Percentiles rank a stretch among this genome's conserved stretches.
These are phyloP conservation scores for Thecaphora frezii DNA, from an alignment of 1,284 basidiomycete genomes.

Conservation along the genomic window DNA sequence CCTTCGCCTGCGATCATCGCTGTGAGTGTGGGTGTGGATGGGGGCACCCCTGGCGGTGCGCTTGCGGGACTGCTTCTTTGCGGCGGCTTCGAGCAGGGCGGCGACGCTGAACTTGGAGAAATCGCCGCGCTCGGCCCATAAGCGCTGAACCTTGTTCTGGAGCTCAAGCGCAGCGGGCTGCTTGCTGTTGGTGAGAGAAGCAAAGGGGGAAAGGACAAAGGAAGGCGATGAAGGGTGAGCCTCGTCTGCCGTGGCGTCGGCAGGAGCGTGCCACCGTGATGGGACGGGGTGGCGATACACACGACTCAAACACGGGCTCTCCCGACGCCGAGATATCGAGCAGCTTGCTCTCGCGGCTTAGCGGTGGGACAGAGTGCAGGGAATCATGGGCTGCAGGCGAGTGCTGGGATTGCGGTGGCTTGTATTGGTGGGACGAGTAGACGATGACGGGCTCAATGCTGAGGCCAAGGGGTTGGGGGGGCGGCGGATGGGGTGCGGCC, in stretches of 20 bases:
- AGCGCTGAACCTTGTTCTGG: constrained; percentile 11
- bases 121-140: constrained; percentile 51
- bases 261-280: no score
- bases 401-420: background rate
- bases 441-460: background rate
- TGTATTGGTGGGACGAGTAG: background rate
- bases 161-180: background rate
- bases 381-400: background rate
- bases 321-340: constrained; percentile 16
- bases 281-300: no score
- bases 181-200: background rate
- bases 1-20: background rate
- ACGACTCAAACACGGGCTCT: background rate
- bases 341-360: constrained; percentile 8
- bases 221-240: no score
- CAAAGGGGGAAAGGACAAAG: no score
- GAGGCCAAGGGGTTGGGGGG: background rate
- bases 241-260: no score
- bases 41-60: background rate
- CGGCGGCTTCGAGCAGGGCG: constrained; percentile 1
- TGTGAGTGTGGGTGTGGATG: no score
- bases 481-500: no score
- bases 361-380: no score
- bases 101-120: constrained; percentile 28
- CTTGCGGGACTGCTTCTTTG: background rate